A percentile compares a stretch with the other conserved stretches of the same genome.
Evolutionary conservation across 2,329 filamentous ascomycete genomes (phyloP).

Genomic region (Aspergillus clavatus): DNA sequence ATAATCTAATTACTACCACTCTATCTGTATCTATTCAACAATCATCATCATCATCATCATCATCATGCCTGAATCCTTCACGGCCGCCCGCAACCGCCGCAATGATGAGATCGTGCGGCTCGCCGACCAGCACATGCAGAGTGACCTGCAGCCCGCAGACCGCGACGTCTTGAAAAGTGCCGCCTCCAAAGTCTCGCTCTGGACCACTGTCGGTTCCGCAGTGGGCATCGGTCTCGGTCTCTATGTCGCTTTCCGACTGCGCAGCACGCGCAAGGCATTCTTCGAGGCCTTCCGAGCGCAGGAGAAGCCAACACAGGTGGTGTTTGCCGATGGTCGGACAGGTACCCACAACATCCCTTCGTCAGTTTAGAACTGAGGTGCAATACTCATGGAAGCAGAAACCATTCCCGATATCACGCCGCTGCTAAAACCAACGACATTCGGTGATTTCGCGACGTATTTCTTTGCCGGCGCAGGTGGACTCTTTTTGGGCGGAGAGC

Average conservation of each 20-base stretch:
- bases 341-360: too few relatives aligned
- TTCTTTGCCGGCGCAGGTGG: constrained; percentile 59
- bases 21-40: too few relatives aligned
- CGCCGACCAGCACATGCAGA: constrained; percentile 55
- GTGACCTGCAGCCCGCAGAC: constrained; percentile 56
- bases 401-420: constrained; percentile 58
- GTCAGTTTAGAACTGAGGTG: too few relatives aligned
- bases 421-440: constrained; percentile 51
- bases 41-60: too few relatives aligned
- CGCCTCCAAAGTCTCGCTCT: constrained; percentile 50
- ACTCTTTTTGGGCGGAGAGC: constrained; percentile 60
- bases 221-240: constrained; percentile 57
- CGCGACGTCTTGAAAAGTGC: constrained; percentile 55
- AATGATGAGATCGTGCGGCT: constrained; percentile 50
- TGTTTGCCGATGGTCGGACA: constrained; percentile 57
- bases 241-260: constrained; percentile 54
- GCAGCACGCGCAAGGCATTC: constrained; percentile 52
- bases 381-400: constrained; percentile 38
- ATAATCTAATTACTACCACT: too few relatives aligned
- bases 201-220: constrained; percentile 56
- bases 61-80: constrained; percentile 41
- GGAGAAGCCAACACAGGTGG: constrained; percentile 58
- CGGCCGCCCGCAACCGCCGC: constrained; percentile 44
- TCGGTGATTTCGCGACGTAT: constrained; percentile 60
- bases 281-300: constrained; percentile 58